phyloP scores from a whole-genome alignment of 2,329 filamentous ascomycete species.

The Microcera coccophila region DNA sequence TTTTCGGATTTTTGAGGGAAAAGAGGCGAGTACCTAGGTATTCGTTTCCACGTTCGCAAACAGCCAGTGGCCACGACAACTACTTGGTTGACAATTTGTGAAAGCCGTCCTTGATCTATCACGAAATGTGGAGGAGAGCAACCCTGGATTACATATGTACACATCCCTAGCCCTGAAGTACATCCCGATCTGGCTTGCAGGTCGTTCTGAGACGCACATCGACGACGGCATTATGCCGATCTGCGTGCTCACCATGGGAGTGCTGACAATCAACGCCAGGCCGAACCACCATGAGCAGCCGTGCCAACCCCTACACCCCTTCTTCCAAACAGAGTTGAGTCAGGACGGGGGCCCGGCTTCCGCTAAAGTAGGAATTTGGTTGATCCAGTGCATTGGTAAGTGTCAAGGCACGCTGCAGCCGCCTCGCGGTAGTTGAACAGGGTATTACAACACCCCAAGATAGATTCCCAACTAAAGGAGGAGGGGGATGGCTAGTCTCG shows the following conservation, averaged over 20 bases:
- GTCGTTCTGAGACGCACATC: constrained; percentile 18
- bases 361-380: not conserved
- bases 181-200: constrained; percentile 18
- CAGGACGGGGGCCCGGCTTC: not conserved
- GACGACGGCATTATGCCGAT: constrained; percentile 5
- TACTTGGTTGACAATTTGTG: constrained; percentile 5
- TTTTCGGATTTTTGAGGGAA: constrained; percentile 6
- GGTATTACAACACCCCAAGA: constrained; percentile 3
- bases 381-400: constrained; percentile 19
- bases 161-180: constrained; percentile 13
- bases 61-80: constrained; percentile 2
- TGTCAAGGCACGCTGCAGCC: constrained; percentile 16
- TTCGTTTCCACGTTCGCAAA: constrained; percentile 10
- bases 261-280: constrained; percentile 6
- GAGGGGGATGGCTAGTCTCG: too few species aligned
- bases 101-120: constrained; percentile 17
- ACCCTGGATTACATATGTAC: constrained; percentile 15
- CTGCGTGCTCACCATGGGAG: too few species aligned
- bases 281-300: constrained; percentile 6
- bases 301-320: constrained; percentile 5
- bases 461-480: too few species aligned
- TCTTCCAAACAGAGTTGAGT: not conserved
- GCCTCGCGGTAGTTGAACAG: constrained; percentile 11
- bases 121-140: constrained; percentile 17
- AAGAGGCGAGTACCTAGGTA: constrained; percentile 10